Base-by-base conservation (phyloP, 352 stramenopile species). In the Thraustochytrium striatum region DNA sequence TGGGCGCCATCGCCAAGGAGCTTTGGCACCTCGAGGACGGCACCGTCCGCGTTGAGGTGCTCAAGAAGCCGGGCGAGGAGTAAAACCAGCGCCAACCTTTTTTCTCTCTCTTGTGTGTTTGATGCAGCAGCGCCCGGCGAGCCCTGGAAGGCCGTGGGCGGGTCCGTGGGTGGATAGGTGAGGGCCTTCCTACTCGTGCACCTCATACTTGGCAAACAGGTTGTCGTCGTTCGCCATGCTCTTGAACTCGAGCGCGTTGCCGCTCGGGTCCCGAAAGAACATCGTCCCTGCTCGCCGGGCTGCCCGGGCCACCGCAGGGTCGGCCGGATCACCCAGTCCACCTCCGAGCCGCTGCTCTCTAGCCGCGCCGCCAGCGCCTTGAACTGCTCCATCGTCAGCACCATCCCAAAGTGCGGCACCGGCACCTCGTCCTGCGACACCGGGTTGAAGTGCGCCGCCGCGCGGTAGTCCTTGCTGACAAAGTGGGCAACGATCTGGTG, bases 131-230 rank as follows among this genome's bases (percentile, higher is more conserved):
- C n/a, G n/a, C n/a, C n/a, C n/a, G n/a, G n/a, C n/a, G n/a, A n/a
- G n/a, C n/a, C n/a, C n/a, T n/a, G n/a, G n/a, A n/a, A n/a, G n/a
- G n/a, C n/a, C n/a, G n/a, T n/a, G n/a, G n/a, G n/a, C n/a, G n/a
- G n/a, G n/a, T n/a, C n/a, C n/a, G n/a, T n/a, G n/a, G n/a, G n/a
- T n/a, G n/a, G n/a, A n/a, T n/a, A n/a, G n/a, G n/a, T n/a, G n/a
- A n/a, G n/a, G n/a, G n/a, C n/a, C n/a, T n/a, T n/a, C n/a, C n/a
- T n/a, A n/a, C n/a, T n/a, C n/a, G n/a, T n/a, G n/a, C n/a, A n/a
- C n/a, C n/a, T n/a, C n/a, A n/a, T 98, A 98, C 85, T 98, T 99
- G n/a, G 93, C 92, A 86, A 99, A 99, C 19, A 99, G 85, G 84
- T 98, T 98, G 58, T 95, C 90, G 25, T 91, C 88, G 43, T 91